Base-by-base conservation (phyloP, 2,329 filamentous ascomycete species). In the Fusarium phyllophilum region DNA sequence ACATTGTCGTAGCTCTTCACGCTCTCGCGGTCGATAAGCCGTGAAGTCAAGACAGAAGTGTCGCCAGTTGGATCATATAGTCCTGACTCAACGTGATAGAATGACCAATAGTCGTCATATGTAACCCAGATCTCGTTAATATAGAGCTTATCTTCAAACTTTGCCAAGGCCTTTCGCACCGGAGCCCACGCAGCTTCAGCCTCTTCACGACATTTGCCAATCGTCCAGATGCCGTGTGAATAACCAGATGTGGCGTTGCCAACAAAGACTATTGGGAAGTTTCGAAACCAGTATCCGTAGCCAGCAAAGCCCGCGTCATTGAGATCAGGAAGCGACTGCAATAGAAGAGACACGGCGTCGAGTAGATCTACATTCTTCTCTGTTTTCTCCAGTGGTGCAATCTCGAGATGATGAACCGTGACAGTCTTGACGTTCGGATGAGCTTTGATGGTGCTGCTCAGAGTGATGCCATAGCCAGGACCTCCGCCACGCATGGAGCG, bases 231-330 rank as follows among this genome's bases (percentile, higher is more conserved):
- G 1, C 71, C 71, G 5, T 73, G 71, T 0, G 66, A 49, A 9
- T 73, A 73, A 0, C 71, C 71, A 7, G 71, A 73, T 2, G 70
- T 74, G 3, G 70, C 71, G 31, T 73, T 71, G 0, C 66, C 70
- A 4, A 73, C 58, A 26, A 73, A 73, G 3, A 63, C 24, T 0
- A 41, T 68, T 0, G 41, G 66, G 4, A 55, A 71, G 34, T 73
- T 74, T 17, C 71, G 62, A 41, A 74, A 74, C 71, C 71, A 73
- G 36, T 59, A 73, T 1, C 71, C 66, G 3, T 73, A 73, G 5
- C 71, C 71, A 8, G 71, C 36, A 12, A 71, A 73, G 8, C 71
- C 71, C n/a, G 71, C 71, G 13, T 73, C 66, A 18, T 73, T 73
- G 15, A 73, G 71, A 7, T 71, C 70, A 4, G 70, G 71, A 20